A percentile compares a stretch with the other conserved stretches of the same genome.
phyloP scores from a whole-genome alignment of 495 filamentous ascomycete species.

The Lasiosphaeris hirsuta region DNA sequence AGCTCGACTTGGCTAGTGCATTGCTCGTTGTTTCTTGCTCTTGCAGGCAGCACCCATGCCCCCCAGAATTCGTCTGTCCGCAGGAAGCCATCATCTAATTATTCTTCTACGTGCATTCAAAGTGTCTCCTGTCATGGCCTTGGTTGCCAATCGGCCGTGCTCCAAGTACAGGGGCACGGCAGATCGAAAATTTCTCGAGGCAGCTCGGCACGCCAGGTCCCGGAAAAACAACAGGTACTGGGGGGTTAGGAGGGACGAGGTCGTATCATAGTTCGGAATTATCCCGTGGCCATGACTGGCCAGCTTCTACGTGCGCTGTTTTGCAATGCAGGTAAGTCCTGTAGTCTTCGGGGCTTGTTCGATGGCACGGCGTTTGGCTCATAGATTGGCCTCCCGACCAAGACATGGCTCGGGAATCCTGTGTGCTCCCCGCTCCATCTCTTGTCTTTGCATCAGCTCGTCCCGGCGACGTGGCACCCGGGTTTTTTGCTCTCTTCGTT shows the following conservation, averaged over 20 bases:
- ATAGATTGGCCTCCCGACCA: not conserved
- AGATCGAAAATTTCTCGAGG: not conserved
- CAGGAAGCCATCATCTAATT: too few species aligned
- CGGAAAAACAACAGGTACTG: not conserved
- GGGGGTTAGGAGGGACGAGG: not conserved
- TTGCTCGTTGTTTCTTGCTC: too few species aligned
- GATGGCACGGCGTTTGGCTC: conserved; percentile 5
- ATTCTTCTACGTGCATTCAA: too few species aligned
- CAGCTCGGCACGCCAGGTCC: not conserved
- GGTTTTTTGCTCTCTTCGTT: not conserved
- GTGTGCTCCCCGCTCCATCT: not conserved
- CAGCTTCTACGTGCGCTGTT: conserved; percentile 1
- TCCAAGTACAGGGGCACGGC: not conserved
- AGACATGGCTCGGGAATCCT: not conserved
- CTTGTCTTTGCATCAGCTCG: not conserved
- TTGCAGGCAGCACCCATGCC: too few species aligned
- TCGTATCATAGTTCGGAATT: not conserved
- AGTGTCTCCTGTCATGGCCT: not conserved
- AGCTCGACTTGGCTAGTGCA: too few species aligned
- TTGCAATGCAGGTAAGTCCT: not conserved
- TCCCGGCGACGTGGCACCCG: conserved; percentile 10
- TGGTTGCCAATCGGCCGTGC: not conserved
- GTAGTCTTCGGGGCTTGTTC: conserved; percentile 17
- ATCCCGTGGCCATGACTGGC: not conserved
- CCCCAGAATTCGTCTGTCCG: too few species aligned